These are phyloP conservation scores for Mucor mucedo DNA, from an alignment of 371 early-diverging fungal species.

Conservation along the genomic window DNA sequence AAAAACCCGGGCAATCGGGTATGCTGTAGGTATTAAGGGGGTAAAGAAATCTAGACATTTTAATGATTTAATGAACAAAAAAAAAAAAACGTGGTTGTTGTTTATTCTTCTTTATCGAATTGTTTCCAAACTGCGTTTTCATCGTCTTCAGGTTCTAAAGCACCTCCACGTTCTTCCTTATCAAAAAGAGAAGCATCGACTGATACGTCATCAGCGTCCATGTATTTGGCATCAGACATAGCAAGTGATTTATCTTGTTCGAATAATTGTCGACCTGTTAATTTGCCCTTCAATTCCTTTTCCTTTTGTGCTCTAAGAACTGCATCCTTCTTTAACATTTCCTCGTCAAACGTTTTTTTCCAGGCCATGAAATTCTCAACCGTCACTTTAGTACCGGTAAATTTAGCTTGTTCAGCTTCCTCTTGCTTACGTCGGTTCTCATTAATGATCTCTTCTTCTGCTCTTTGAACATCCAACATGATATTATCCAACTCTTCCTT, in stretches of 20 bases:
- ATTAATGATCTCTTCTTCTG: slow-evolving; percentile 58
- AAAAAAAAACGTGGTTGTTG: background rate
- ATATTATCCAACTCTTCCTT: slow-evolving; percentile 77
- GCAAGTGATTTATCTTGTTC: slow-evolving; percentile 88
- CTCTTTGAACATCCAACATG: slow-evolving; percentile 58
- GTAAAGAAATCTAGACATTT: no score
- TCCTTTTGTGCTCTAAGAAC: slow-evolving; percentile 51
- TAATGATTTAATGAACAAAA: background rate
- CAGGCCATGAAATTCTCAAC: slow-evolving; percentile 78
- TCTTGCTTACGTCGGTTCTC: slow-evolving; percentile 71
- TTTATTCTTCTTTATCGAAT: slow-evolving; percentile 39
- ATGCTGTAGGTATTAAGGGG: no score
- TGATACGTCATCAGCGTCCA: slow-evolving; percentile 87
- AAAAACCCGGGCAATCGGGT: no score
- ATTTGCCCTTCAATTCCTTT: slow-evolving; percentile 56
- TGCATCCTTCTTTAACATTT: slow-evolving; percentile 67
- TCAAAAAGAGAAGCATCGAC: slow-evolving; percentile 81
- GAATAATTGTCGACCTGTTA: slow-evolving; percentile 85
- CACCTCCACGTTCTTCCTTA: slow-evolving; percentile 50
- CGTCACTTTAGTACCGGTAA: slow-evolving; percentile 88
- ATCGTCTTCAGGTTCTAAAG: slow-evolving; percentile 65
- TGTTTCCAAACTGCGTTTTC: slow-evolving; percentile 52
- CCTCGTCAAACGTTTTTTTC: slow-evolving; percentile 80
- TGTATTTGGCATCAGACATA: slow-evolving; percentile 78
- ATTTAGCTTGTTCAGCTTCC: slow-evolving; percentile 81